Evolutionary conservation across 2,329 filamentous ascomycete species (phyloP).

Genomic region (Calonectria fujianensis): DNA sequence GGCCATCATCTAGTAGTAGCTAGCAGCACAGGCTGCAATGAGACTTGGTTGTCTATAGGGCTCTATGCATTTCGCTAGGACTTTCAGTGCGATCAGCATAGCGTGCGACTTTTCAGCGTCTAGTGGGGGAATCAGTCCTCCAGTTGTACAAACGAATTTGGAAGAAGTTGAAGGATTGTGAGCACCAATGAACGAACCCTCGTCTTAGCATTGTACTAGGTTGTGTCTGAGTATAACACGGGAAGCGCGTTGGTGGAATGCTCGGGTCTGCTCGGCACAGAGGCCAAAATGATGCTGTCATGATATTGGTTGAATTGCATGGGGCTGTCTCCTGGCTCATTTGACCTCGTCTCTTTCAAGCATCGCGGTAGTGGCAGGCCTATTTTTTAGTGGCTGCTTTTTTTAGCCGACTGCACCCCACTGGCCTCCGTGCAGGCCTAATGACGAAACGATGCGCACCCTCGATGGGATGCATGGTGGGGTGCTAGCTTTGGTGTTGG

Average conservation of each 20-base stretch:
- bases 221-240: background rate
- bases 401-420: constrained; percentile 22
- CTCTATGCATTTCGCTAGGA: background rate
- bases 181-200: background rate
- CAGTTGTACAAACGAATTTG: background rate
- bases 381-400: constrained; percentile 19
- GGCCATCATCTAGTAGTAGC: background rate
- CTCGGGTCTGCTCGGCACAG: background rate
- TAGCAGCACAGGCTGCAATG: too few species aligned
- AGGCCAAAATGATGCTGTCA: background rate
- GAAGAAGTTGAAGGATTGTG: background rate
- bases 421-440: constrained; percentile 31
- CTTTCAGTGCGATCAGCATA: background rate
- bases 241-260: background rate
- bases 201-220: background rate
- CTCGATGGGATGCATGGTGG: constrained; percentile 22
- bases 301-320: background rate
- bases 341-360: constrained; percentile 3
- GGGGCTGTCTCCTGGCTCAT: constrained; percentile 13
- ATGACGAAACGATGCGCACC: constrained; percentile 35
- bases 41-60: background rate
- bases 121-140: background rate
- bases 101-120: background rate
- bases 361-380: background rate
- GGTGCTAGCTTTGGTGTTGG: constrained; percentile 12